These are phyloP conservation scores for Omphalotus guepiniiformis DNA, from an alignment of 768 basidiomycete genomes.

Conservation along the genomic window DNA sequence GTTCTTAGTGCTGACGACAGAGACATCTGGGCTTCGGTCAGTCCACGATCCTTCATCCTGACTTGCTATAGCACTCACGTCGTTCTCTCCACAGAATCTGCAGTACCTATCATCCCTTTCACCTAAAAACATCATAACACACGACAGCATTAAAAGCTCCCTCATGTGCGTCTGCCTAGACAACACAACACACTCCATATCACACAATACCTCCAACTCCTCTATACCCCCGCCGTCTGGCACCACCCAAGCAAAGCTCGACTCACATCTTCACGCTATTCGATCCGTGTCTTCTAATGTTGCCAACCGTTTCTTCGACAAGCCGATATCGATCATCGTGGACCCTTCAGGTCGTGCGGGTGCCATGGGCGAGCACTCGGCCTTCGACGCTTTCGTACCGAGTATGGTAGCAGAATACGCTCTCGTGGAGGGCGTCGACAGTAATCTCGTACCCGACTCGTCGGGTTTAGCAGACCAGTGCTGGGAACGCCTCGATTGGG, in stretches of 20 bases:
- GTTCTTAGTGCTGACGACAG: slow-evolving; percentile 76
- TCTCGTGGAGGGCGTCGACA: slow-evolving; percentile 63
- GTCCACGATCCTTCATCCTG: slow-evolving; percentile 16
- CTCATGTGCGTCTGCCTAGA: slow-evolving; percentile 83
- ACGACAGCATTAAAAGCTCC: slow-evolving; percentile 66
- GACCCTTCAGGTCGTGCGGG: slow-evolving; percentile 84
- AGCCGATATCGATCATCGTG: slow-evolving; percentile 75
- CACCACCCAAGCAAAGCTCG: slow-evolving; percentile 38
- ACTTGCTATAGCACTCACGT: neutral
- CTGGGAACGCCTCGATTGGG: slow-evolving; percentile 74
- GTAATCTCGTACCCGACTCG: slow-evolving; percentile 30
- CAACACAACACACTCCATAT: slow-evolving; percentile 47
- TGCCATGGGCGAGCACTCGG: slow-evolving; percentile 87
- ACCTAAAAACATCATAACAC: slow-evolving; percentile 52
- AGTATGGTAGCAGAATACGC: slow-evolving; percentile 84
- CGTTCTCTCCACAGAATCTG: slow-evolving; percentile 52
- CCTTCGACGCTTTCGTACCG: slow-evolving; percentile 86
- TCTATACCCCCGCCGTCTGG: slow-evolving; percentile 24
- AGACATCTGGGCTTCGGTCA: slow-evolving; percentile 76
- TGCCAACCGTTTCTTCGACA: slow-evolving; percentile 89
- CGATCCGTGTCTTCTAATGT: slow-evolving; percentile 58
- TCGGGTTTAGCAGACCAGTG: slow-evolving; percentile 10
- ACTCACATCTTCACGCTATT: slow-evolving; percentile 72
- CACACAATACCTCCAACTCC: slow-evolving; percentile 20
- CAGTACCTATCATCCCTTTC: slow-evolving; percentile 64